These are phyloP conservation scores for Pyrenochaeta sp. DNA, from an alignment of 2,329 filamentous ascomycete species.

Conservation along the genomic window DNA sequence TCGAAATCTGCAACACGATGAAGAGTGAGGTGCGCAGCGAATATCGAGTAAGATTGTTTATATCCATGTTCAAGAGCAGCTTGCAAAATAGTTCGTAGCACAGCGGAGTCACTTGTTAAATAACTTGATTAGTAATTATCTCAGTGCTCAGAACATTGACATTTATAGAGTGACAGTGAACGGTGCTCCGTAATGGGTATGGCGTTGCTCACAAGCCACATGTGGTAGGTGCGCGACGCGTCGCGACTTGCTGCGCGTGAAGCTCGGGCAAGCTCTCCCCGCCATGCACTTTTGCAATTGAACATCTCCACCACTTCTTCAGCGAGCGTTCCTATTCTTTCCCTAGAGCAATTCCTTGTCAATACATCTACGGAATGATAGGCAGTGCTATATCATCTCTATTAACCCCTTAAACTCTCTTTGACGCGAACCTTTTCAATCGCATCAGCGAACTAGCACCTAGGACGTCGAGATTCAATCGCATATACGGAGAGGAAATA, in stretches of 20 bases:
- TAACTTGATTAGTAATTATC: no score
- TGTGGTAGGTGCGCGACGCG: slow-evolving; percentile 20
- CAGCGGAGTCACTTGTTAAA: no score
- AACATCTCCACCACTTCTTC: slow-evolving; percentile 5
- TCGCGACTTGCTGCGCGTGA: slow-evolving; percentile 5
- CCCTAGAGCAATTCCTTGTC: neutral
- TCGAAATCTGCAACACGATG: no score
- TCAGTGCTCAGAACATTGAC: no score
- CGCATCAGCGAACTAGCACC: neutral
- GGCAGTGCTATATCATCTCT: neutral
- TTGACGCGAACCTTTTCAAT: neutral
- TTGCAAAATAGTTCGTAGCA: no score
- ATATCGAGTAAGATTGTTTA: no score
- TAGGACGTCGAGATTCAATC: neutral
- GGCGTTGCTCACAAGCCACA: slow-evolving; percentile 16
- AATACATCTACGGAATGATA: neutral
- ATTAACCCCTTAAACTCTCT: neutral
- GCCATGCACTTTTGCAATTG: slow-evolving; percentile 19
- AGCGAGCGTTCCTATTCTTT: slow-evolving; percentile 1
- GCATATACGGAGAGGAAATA: neutral
- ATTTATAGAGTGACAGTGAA: no score
- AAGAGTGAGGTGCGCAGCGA: no score
- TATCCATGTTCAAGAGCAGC: no score
- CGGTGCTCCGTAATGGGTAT: neutral
- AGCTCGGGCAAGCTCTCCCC: slow-evolving; percentile 12